Percentiles rank a stretch among this genome's conserved stretches.
Conservation (phyloP, 805 yeast species). For the Teunomyces gatunensis region DNA sequence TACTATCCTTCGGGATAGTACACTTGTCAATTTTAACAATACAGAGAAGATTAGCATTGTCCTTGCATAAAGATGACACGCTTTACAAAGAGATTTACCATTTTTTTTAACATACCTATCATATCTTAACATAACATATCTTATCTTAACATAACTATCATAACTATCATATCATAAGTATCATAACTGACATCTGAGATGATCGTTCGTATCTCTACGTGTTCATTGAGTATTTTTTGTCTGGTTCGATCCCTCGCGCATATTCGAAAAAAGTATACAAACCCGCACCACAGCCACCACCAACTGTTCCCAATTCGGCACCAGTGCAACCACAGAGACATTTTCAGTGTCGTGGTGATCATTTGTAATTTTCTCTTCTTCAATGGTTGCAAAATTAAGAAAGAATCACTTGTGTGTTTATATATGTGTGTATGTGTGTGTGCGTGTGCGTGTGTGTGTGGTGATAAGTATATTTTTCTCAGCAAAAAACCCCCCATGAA, state of each 20-base stretch:
- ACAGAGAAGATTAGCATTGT: conserved; percentile 99
- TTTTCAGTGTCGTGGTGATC: conserved; percentile 46
- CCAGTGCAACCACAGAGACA: too few relatives aligned
- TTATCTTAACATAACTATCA: too few relatives aligned
- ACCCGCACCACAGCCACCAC: too few relatives aligned
- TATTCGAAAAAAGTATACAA: neutral
- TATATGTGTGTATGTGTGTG: too few relatives aligned
- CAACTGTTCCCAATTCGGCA: too few relatives aligned
- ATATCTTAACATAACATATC: too few relatives aligned
- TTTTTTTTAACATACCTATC: conserved; percentile 51
- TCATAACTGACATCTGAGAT: too few relatives aligned
- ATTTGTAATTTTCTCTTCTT: too few relatives aligned
- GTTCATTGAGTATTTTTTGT: neutral
- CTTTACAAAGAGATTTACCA: conserved; percentile 99
- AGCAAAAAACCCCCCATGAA: neutral
- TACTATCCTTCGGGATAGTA: conserved; percentile 45
- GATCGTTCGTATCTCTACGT: neutral
- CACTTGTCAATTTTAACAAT: conserved; percentile 99
- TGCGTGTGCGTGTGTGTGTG: too few relatives aligned
- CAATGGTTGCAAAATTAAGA: too few relatives aligned
- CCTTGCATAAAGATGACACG: conserved; percentile 99
- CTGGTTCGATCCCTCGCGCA: neutral
- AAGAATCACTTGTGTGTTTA: too few relatives aligned
- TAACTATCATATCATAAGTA: too few relatives aligned
- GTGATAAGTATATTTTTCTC: neutral